Base-by-base conservation (phyloP, 768 basidiomycete species). In the Mycena epipterygia region DNA sequence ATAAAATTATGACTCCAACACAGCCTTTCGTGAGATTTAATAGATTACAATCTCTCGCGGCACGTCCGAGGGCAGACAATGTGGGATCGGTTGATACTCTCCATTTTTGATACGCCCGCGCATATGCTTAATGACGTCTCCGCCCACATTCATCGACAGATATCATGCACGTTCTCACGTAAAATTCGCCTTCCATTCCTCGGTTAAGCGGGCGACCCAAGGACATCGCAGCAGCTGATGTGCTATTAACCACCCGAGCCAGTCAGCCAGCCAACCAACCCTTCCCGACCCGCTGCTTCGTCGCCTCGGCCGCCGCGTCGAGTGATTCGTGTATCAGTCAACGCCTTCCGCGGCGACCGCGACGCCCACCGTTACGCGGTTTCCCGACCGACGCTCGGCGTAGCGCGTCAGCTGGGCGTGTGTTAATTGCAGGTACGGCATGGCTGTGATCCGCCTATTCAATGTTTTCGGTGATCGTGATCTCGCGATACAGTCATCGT, bases 191-290 rank as follows among this genome's bases (percentile, higher is more conserved):
- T 66, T 66, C 64, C 64, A 66, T 66, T 66, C 59, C 56, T 58
- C 64, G 64, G 55, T 21, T 41, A 35, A 25, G 55, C 55, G 56
- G 46, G 46, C 56, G 21, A 41, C 56, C 56, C 46, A 58, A 58
- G 56, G 35, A 57, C 64, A 66, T 66, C 64, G 64, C 35, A 49
- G 55, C 64, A 66, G 64, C 27, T 66, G 64, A 59, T 57, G 48
- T 66, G 29, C 51, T 66, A 59, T 48, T 56, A 58, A 49, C 56
- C 9, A 19, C 35, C 52, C 37, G 37, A n/a, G n/a, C 39, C 35
- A 64, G 62, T 46, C 62, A 53, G 25, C 33, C 23, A 49, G 29
- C 37, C 32, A 16, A 2, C 39, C 16, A n/a, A n/a, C 49, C 44
- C 5, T 29, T 59, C 48, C 51, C 39, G n/a, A 67, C 44, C 33